Percentiles rank a stretch among this genome's conserved stretches.
These are phyloP conservation scores for Talaromyces atroroseus DNA, from an alignment of 2,329 filamentous ascomycete genomes.

Conservation along the genomic window DNA sequence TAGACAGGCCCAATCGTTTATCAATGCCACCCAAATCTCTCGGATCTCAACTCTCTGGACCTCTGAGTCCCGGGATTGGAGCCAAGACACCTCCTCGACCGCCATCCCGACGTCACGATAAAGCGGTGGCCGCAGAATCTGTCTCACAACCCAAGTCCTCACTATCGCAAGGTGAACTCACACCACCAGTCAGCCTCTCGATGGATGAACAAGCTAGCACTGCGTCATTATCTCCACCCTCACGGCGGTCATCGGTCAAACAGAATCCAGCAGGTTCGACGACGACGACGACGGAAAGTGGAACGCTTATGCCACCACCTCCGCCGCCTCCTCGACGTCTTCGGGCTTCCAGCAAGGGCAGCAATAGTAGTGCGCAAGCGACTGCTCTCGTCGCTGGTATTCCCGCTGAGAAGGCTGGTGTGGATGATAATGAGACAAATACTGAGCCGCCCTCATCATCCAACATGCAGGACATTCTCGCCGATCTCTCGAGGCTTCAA, in stretches of 20 bases:
- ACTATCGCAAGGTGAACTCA: slow-evolving; percentile 5
- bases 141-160: slow-evolving; percentile 12
- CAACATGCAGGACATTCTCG: slow-evolving; percentile 57
- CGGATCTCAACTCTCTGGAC: slow-evolving; percentile 32
- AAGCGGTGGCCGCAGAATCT: slow-evolving; percentile 11
- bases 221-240: slow-evolving; percentile 18
- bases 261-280: slow-evolving; percentile 23
- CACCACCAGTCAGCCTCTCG: background rate
- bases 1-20: slow-evolving; percentile 27
- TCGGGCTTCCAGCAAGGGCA: slow-evolving; percentile 39
- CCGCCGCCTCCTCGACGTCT: slow-evolving; percentile 45
- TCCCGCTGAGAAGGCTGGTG: slow-evolving; percentile 19
- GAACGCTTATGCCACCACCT: slow-evolving; percentile 34
- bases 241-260: slow-evolving; percentile 23
- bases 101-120: slow-evolving; percentile 45
- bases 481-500: slow-evolving; percentile 66
- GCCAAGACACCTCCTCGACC: slow-evolving; percentile 48
- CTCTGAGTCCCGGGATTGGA: slow-evolving; percentile 23
- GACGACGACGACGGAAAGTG: slow-evolving; percentile 13
- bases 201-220: slow-evolving; percentile 16
- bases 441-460: slow-evolving; percentile 33
- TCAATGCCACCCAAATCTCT: slow-evolving; percentile 42
- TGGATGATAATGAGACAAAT: slow-evolving; percentile 19
- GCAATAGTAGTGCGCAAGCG: slow-evolving; percentile 22
- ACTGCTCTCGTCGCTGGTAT: slow-evolving; percentile 14